Percentiles rank a stretch among this genome's conserved stretches.
Evolutionary conservation across 2,329 filamentous ascomycete genomes (phyloP).

Genomic region (Cladophialophora chaetospira): DNA sequence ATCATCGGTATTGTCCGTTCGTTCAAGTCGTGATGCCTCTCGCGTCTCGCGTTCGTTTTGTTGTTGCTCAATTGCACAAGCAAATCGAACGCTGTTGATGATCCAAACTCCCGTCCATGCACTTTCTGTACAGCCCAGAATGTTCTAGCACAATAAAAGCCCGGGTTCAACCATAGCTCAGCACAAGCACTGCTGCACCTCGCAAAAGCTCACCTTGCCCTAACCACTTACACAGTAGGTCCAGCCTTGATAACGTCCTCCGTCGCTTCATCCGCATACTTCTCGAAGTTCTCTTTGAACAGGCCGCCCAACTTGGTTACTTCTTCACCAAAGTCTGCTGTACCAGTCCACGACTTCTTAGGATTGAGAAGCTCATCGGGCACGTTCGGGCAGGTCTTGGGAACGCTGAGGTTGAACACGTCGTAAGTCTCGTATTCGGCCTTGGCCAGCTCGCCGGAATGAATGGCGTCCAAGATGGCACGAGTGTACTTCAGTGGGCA

Average conservation of each 20-base stretch:
- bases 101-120: constrained; percentile 25
- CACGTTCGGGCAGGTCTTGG: constrained; percentile 85
- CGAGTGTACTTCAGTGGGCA: constrained; percentile 99
- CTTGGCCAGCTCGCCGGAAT: constrained; percentile 92
- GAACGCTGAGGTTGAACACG: constrained; percentile 95
- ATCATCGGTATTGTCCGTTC: constrained; percentile 31
- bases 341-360: constrained; percentile 84
- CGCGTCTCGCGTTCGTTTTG: constrained; percentile 33
- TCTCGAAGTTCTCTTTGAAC: constrained; percentile 97
- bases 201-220: constrained; percentile 3
- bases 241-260: constrained; percentile 68
- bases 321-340: constrained; percentile 78
- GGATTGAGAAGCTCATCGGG: constrained; percentile 94
- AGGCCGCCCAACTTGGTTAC: constrained; percentile 86
- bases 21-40: constrained; percentile 33
- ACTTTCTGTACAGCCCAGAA: constrained; percentile 24
- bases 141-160: background rate
- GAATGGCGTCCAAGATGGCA: constrained; percentile 96
- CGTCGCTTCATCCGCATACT: constrained; percentile 84
- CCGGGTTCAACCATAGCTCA: constrained; percentile 6
- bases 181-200: background rate
- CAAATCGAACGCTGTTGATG: constrained; percentile 28
- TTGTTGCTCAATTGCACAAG: constrained; percentile 16
- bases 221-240: constrained; percentile 37
- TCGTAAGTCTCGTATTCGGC: constrained; percentile 93